Conservation (phyloP, 1,284 basidiomycete species). For the Ganoderma multipileum region DNA sequence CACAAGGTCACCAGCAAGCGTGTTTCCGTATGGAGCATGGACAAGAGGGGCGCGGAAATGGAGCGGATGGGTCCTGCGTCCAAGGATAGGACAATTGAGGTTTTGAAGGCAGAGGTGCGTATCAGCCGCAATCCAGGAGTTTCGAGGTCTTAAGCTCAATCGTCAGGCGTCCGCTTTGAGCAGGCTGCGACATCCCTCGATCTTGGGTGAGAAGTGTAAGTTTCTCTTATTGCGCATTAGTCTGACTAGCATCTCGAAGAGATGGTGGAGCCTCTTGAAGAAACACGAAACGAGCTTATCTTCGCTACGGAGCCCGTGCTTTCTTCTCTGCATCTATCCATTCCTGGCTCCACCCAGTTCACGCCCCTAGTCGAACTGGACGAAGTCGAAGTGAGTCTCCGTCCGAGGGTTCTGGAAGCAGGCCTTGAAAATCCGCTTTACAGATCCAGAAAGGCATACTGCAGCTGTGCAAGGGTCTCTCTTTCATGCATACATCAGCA, state of each 20-base stretch:
- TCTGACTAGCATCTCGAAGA: constrained; percentile 54
- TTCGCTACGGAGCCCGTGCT: constrained; percentile 94
- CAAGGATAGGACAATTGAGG: constrained; percentile 79
- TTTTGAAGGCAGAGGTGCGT: constrained; percentile 87
- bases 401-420: background rate
- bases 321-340: constrained; percentile 79
- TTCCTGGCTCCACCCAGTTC: constrained; percentile 65
- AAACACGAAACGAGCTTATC: constrained; percentile 86
- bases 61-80: constrained; percentile 68
- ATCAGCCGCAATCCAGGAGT: background rate
- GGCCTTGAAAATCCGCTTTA: constrained; percentile 1
- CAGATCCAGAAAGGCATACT: constrained; percentile 97
- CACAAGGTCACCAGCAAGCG: constrained; percentile 91
- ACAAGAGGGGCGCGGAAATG: constrained; percentile 81
- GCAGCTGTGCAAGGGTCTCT: constrained; percentile 92
- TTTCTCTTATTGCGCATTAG: background rate
- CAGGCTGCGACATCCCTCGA: constrained; percentile 90
- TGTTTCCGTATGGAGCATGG: constrained; percentile 90
- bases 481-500: constrained; percentile 92
- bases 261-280: constrained; percentile 98
- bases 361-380: constrained; percentile 76
- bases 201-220: constrained; percentile 67
- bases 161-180: constrained; percentile 85
- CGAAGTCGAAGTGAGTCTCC: constrained; percentile 81
- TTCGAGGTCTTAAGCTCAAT: background rate